Base-by-base conservation (phyloP, 306 rosid genomes). In the Cyamopsis tetragonoloba region DNA sequence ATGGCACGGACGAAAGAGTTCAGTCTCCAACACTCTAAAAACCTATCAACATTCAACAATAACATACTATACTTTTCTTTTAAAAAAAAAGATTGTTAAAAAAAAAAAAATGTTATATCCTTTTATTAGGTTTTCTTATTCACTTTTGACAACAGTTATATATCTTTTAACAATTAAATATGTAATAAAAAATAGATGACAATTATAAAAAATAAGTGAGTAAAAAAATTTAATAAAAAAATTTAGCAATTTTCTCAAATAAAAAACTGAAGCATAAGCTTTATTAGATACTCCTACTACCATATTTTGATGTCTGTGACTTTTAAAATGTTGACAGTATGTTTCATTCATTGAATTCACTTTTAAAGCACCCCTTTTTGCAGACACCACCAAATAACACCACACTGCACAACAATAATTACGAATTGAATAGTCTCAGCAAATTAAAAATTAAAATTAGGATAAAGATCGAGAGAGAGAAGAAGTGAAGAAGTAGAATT, bases 331-430 rank as follows among this genome's bases (percentile, higher is more conserved):
- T 69, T 77, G 87, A 83, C 88, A 82, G 88, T 79, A 75, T 31
- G n/a, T n/a, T 73, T 71, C 80, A 80, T 79, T 74, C 79, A 82
- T 89, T 86, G 79, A 81, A 85, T 83, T 74, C 82, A 77, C 84
- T 86, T 82, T 86, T 77, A 87, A 78, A 79, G 55, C 79, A 74
- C 47, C 87, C 81, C 96, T 89, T 89, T 89, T 69, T 85, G n/a
- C 86, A 81, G 89, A 87, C 89, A 84, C 50, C 82, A 82, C 91
- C 83, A 79, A 83, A 79, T 86, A 84, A 74, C 83, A 79, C 83
- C 87, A 75, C 78, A 63, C 82, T 79, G 80, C 62, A n/a, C n/a
- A 30, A 71, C 83, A 79, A 84, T 84, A 70, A 88, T 83, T 81
- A 79, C 75, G 24, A 35, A 8, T 4, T n/a, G 10, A 42, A 68